phyloP scores from a whole-genome alignment of 192 early-diverging fungal genomes.

The Haplosporangium gracile region DNA sequence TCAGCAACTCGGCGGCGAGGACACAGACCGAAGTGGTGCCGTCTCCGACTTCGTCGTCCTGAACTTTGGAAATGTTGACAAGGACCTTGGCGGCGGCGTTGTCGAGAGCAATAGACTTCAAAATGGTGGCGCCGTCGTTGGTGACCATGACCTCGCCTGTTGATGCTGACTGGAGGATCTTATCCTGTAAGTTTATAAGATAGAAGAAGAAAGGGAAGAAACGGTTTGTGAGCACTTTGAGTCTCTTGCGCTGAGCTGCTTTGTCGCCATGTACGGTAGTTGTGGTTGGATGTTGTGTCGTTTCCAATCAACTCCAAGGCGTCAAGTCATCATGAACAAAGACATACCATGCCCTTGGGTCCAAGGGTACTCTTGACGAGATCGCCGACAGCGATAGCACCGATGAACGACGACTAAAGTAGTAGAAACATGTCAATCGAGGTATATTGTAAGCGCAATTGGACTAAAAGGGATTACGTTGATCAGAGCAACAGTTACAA shows the following conservation, averaged over 20 bases:
- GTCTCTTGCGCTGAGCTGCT: neutral
- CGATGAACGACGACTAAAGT: constrained; percentile 88
- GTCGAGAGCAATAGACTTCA: constrained; percentile 96
- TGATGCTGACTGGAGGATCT: constrained; percentile 93
- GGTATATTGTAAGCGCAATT: neutral
- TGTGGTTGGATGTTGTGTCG: neutral
- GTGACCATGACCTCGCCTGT: constrained; percentile 90
- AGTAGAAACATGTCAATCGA: neutral
- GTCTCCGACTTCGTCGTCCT: constrained; percentile 99
- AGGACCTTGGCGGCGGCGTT: constrained; percentile 97
- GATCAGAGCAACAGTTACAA: neutral
- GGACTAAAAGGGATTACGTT: neutral
- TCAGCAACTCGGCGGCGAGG: constrained; percentile 92
- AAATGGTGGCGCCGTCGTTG: constrained; percentile 98
- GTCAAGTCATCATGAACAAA: neutral
- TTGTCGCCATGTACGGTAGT: neutral
- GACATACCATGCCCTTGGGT: constrained; percentile 93
- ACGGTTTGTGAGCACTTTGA: neutral
- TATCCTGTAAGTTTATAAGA: constrained; percentile 73
- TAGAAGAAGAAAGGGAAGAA: neutral
- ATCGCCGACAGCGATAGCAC: constrained; percentile 98
- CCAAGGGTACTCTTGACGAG: constrained; percentile 96
- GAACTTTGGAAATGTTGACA: constrained; percentile 98
- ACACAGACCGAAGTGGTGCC: constrained; percentile 98
- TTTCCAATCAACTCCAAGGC: neutral